A percentile compares a stretch with the other conserved stretches of the same genome.
Evolutionary conservation across 768 basidiomycete species (phyloP).

Genomic region (Pholiota molesta): DNA sequence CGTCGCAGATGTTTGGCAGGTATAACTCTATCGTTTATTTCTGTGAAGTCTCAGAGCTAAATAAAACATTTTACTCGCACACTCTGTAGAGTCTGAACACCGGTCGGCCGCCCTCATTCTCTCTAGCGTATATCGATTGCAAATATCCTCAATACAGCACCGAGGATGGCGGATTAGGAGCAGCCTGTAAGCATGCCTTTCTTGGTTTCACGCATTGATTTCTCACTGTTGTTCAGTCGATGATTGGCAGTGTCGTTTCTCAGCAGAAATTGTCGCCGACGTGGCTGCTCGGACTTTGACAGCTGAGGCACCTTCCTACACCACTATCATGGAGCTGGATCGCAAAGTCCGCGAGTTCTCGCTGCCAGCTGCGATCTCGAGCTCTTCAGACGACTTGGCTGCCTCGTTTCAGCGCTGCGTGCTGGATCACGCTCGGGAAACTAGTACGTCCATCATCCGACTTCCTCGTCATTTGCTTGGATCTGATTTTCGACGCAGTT

Average conservation of each 20-base stretch:
- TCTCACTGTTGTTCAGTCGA: constrained; percentile 42
- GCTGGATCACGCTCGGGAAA: constrained; percentile 51
- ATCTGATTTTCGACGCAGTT: constrained; percentile 28
- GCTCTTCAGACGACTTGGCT: constrained; percentile 35
- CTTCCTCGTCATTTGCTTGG: not conserved
- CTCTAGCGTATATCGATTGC: constrained; percentile 69
- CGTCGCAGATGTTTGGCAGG: constrained; percentile 71
- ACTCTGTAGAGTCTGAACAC: constrained; percentile 60
- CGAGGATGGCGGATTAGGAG: constrained; percentile 31
- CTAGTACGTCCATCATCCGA: constrained; percentile 30
- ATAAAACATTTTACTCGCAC: too few species aligned
- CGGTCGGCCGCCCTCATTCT: constrained; percentile 72
- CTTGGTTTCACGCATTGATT: not conserved
- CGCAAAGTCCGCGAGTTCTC: constrained; percentile 69
- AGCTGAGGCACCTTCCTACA: constrained; percentile 64
- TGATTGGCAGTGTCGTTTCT: constrained; percentile 66
- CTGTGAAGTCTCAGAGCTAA: not conserved
- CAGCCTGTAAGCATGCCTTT: constrained; percentile 31
- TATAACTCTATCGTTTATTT: constrained; percentile 29
- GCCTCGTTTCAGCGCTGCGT: constrained; percentile 48
- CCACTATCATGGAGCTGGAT: constrained; percentile 69
- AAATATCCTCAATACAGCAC: constrained; percentile 49
- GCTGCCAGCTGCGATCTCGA: constrained; percentile 48
- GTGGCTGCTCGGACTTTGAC: constrained; percentile 64
- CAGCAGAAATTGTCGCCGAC: constrained; percentile 65